Conservation (phyloP, 768 basidiomycete species). For the Trametopsis cervina region DNA sequence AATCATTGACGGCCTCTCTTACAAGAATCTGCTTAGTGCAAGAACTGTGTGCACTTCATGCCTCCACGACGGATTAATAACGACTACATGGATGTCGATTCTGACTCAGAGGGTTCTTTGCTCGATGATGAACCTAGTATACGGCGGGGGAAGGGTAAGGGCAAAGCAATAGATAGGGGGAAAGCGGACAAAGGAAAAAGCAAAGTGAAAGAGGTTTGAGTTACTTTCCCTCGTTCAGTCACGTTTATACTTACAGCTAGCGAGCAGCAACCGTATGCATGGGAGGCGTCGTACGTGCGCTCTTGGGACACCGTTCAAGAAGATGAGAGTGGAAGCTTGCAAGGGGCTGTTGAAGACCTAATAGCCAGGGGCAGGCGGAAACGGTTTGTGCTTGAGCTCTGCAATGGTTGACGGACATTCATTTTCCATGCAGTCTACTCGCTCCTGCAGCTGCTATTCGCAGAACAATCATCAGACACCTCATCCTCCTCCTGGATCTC, state of each 20-base stretch:
- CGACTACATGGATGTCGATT: slow-evolving; percentile 40
- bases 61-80: slow-evolving; percentile 18
- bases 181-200: slow-evolving; percentile 50
- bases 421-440: slow-evolving; percentile 70
- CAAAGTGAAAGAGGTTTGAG: slow-evolving; percentile 45
- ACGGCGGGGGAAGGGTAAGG: slow-evolving; percentile 35
- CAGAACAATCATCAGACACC: slow-evolving; percentile 92
- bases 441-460: slow-evolving; percentile 85
- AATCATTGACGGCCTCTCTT: too few relatives aligned
- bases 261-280: slow-evolving; percentile 76
- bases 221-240: slow-evolving; percentile 1
- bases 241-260: slow-evolving; percentile 6
- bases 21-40: too few relatives aligned
- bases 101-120: slow-evolving; percentile 67
- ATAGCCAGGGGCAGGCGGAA: slow-evolving; percentile 81
- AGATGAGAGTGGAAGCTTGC: slow-evolving; percentile 88
- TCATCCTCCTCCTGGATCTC: slow-evolving; percentile 87
- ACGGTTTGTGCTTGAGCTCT: slow-evolving; percentile 41
- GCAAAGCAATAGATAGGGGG: slow-evolving; percentile 45
- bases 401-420: too few relatives aligned
- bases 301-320: slow-evolving; percentile 98
- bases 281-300: slow-evolving; percentile 92
- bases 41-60: too few relatives aligned
- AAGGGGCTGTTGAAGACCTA: slow-evolving; percentile 83
- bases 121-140: slow-evolving; percentile 35